These are phyloP conservation scores for Allantophomopsis lycopodina DNA, from an alignment of 2,329 filamentous ascomycete species.

Conservation along the genomic window DNA sequence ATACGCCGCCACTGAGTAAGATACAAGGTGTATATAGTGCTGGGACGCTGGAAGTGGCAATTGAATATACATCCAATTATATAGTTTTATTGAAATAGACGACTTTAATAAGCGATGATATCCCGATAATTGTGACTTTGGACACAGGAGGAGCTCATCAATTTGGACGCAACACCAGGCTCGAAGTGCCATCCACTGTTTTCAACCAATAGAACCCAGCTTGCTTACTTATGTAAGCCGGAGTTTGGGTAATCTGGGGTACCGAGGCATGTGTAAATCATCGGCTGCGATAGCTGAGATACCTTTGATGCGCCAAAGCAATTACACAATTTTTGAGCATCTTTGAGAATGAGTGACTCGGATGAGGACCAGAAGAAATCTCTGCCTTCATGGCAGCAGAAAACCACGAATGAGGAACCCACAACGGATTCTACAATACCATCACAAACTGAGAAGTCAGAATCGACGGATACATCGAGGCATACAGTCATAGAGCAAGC, in stretches of 20 bases:
- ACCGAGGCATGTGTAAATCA: conserved; percentile 1
- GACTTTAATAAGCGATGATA: too few relatives aligned
- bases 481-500: conserved; percentile 47
- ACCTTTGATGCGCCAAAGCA: not conserved
- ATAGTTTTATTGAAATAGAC: too few relatives aligned
- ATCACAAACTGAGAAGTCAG: not conserved
- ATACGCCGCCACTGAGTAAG: too few relatives aligned
- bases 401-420: not conserved
- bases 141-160: too few relatives aligned
- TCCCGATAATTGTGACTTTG: too few relatives aligned
- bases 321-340: not conserved
- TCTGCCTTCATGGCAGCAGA: conserved; percentile 13
- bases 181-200: too few relatives aligned
- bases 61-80: too few relatives aligned
- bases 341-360: conserved; percentile 13
- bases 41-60: too few relatives aligned
- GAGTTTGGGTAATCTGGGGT: not conserved
- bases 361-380: conserved; percentile 7
- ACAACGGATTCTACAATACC: not conserved
- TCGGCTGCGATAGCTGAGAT: too few relatives aligned
- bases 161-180: too few relatives aligned
- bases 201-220: not conserved
- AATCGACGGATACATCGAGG: conserved; percentile 3
- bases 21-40: too few relatives aligned
- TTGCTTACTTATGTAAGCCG: not conserved